A percentile compares a stretch with the other conserved stretches of the same genome.
phyloP scores from a whole-genome alignment of 768 basidiomycete genomes.

The Galerina sulciceps region DNA sequence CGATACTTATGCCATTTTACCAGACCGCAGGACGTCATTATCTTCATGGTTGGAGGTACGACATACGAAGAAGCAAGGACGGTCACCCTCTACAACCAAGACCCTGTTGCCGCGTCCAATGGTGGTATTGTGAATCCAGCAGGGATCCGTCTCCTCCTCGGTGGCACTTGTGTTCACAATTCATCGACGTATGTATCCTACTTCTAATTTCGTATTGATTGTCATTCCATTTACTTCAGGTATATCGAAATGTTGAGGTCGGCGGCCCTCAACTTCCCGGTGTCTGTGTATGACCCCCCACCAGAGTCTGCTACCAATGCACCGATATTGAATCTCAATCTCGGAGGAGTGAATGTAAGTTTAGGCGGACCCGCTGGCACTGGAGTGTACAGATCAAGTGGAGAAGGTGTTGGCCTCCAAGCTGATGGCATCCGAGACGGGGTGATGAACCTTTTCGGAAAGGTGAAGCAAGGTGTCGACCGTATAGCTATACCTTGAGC shows the following conservation, averaged over 20 bases:
- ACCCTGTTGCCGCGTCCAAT: conserved; percentile 54
- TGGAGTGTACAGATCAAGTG: conserved; percentile 84
- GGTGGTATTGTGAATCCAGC: conserved; percentile 52
- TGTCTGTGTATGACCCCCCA: conserved; percentile 74
- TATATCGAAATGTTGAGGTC: conserved; percentile 89
- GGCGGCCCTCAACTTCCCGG: conserved; percentile 64
- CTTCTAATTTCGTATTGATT: background rate
- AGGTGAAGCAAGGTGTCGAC: conserved; percentile 87
- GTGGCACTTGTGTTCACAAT: conserved; percentile 95
- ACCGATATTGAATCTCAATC: conserved; percentile 87
- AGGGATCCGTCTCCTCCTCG: conserved; percentile 81
- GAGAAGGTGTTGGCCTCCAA: conserved; percentile 74
- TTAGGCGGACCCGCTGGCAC: conserved; percentile 87
- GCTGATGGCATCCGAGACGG: conserved; percentile 91
- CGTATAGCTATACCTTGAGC: conserved; percentile 51
- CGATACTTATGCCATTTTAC: background rate
- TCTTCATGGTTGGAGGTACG: conserved; percentile 96
- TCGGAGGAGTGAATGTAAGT: conserved; percentile 91
- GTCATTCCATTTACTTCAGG: conserved; percentile 39
- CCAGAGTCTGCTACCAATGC: conserved; percentile 74
- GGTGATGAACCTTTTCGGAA: conserved; percentile 84
- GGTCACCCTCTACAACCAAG: conserved; percentile 86
- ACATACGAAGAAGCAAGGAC: conserved; percentile 95
- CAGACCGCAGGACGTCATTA: conserved; percentile 94
- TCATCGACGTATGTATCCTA: conserved; percentile 72